Evolutionary conservation across 805 yeast genomes (phyloP).

Genomic region (Lachancea mirantina): DNA sequence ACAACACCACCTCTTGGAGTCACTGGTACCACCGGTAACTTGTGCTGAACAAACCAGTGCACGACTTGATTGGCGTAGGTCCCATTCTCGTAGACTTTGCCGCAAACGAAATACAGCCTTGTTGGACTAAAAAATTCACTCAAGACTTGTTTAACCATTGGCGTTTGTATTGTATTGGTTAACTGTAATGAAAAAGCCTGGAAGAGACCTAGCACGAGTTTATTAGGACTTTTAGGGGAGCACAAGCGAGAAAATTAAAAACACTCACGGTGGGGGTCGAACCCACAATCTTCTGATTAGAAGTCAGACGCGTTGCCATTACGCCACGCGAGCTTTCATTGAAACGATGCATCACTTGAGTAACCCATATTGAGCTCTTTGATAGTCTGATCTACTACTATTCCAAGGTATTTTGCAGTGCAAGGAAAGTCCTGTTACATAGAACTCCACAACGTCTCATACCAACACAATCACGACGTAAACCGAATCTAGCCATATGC

Average conservation of each 20-base stretch:
- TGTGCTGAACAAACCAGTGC: slow-evolving; percentile 14
- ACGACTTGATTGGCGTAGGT: slow-evolving; percentile 55
- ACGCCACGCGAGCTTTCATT: slow-evolving; percentile 41
- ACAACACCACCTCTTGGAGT: slow-evolving; percentile 45
- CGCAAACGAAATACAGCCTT: slow-evolving; percentile 30
- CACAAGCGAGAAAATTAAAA: slow-evolving; percentile 29
- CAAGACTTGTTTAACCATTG: slow-evolving; percentile 11
- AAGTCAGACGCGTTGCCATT: slow-evolving; percentile 52
- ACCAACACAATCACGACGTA: too few species aligned
- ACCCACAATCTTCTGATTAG: slow-evolving; percentile 50
- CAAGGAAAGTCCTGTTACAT: too few species aligned
- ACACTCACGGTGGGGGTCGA: slow-evolving; percentile 51
- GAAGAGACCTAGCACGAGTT: too few species aligned
- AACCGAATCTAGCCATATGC: too few species aligned
- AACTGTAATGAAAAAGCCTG: too few species aligned
- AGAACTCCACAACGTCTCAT: too few species aligned
- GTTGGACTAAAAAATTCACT: slow-evolving; percentile 10
- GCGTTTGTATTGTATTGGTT: neutral
- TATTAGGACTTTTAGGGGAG: too few species aligned
- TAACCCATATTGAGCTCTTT: too few species aligned
- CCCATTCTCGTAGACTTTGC: slow-evolving; percentile 68
- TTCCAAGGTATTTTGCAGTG: too few species aligned
- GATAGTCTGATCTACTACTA: too few species aligned
- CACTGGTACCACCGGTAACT: slow-evolving; percentile 41
- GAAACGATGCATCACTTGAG: neutral